phyloP scores from a whole-genome alignment of 1,284 basidiomycete species.

The Papiliotrema flavescens region DNA sequence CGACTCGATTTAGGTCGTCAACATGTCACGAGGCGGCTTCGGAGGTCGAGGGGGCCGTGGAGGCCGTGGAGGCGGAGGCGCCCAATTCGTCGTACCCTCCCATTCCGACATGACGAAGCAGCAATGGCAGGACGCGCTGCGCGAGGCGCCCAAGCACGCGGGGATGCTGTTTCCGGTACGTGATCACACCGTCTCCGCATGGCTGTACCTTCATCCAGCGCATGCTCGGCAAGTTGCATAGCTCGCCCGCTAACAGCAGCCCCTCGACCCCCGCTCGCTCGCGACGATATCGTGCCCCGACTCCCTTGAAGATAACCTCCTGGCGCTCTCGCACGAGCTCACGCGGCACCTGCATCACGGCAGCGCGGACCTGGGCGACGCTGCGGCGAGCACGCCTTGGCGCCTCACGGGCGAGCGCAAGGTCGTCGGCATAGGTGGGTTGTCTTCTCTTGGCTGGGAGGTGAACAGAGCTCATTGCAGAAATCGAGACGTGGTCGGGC shows the following conservation, averaged over 20 bases:
- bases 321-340: not conserved
- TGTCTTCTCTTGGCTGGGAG: not conserved
- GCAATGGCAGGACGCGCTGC: constrained; percentile 1
- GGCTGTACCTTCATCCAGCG: not conserved
- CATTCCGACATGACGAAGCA: not conserved
- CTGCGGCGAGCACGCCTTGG: constrained; percentile 26
- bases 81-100: not conserved
- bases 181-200: not conserved
- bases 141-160: not conserved
- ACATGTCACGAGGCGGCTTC: constrained; percentile 27
- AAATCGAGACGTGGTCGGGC: constrained; percentile 47
- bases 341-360: not conserved
- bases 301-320: not conserved
- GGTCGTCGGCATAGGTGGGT: constrained; percentile 41
- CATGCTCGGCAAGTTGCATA: too few species aligned
- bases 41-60: constrained; percentile 18
- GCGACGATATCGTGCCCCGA: too few species aligned
- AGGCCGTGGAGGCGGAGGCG: constrained; percentile 7
- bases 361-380: not conserved
- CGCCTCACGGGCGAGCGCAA: constrained; percentile 37
- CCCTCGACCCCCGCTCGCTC: too few species aligned
- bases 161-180: constrained; percentile 8
- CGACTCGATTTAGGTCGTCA: too few species aligned
- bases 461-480: constrained; percentile 16
- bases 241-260: too few species aligned